These are phyloP conservation scores for Sicyos baderoa DNA, from an alignment of 306 rosid genomes.

Conservation along the genomic window DNA sequence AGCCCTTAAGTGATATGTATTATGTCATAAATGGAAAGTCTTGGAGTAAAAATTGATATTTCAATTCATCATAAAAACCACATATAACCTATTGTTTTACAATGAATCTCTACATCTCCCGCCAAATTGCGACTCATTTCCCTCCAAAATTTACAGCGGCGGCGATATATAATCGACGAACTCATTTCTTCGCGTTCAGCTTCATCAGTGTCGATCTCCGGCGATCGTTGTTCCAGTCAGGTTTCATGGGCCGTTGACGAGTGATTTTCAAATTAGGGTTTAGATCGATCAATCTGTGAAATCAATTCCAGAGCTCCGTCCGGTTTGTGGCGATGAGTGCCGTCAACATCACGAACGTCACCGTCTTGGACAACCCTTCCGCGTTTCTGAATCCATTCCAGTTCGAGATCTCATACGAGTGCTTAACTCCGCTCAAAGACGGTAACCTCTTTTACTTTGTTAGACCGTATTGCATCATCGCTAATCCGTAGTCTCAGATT, in stretches of 20 bases:
- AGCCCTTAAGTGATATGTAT: too few species aligned
- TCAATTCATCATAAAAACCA: neutral
- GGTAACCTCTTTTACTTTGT: constrained; percentile 15
- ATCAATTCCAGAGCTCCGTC: neutral
- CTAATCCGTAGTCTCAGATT: neutral
- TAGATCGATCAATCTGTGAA: neutral
- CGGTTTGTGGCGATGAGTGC: constrained; percentile 19
- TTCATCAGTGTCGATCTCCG: neutral
- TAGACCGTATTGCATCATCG: constrained; percentile 7
- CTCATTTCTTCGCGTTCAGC: neutral
- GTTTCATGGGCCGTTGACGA: neutral
- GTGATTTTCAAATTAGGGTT: neutral
- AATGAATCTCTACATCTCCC: constrained; percentile 2
- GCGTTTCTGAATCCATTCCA: constrained; percentile 26
- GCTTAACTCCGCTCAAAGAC: constrained; percentile 39
- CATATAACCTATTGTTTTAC: neutral
- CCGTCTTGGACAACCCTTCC: constrained; percentile 19
- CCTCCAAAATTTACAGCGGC: constrained; percentile 14
- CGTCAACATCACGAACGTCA: constrained; percentile 20
- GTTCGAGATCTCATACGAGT: constrained; percentile 42
- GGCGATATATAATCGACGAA: constrained; percentile 15
- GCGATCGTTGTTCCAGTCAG: neutral
- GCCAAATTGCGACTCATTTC: constrained; percentile 10
- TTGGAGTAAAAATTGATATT: neutral
- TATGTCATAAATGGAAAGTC: too few species aligned